Evolutionary conservation across 1,139 yeast genomes (phyloP).

Genomic region (Zygotorulaspora mrakii): DNA sequence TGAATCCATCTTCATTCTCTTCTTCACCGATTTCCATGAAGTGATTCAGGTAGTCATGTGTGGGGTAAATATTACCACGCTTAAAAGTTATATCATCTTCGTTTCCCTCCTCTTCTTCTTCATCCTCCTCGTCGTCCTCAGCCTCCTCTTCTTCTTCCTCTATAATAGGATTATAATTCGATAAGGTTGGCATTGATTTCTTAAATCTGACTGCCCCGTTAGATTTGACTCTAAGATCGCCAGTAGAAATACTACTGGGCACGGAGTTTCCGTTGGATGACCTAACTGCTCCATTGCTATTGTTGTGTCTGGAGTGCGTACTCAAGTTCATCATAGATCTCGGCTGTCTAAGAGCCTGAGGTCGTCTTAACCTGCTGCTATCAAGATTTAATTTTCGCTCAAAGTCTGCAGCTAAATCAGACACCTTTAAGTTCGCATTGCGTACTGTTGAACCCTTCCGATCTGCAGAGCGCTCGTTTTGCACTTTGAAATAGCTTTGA

Average conservation of each 20-base stretch:
- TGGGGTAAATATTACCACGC: not conserved
- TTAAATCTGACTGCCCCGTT: slow-evolving; percentile 26
- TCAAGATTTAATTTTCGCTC: slow-evolving; percentile 15
- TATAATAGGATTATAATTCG: slow-evolving; percentile 18
- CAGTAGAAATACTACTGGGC: slow-evolving; percentile 29
- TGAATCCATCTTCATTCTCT: slow-evolving; percentile 56
- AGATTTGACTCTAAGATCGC: slow-evolving; percentile 23
- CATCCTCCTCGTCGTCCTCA: slow-evolving; percentile 10
- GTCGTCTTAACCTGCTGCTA: slow-evolving; percentile 9
- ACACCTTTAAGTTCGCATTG: slow-evolving; percentile 5
- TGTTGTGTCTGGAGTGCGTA: slow-evolving; percentile 10
- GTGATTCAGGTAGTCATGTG: slow-evolving; percentile 43
- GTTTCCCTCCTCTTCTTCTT: slow-evolving; percentile 18
- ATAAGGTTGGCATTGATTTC: slow-evolving; percentile 31
- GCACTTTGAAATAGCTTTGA: slow-evolving; percentile 20
- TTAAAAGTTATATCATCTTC: slow-evolving; percentile 7
- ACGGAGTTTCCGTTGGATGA: slow-evolving; percentile 14
- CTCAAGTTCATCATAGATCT: slow-evolving; percentile 33
- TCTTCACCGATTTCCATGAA: slow-evolving; percentile 56
- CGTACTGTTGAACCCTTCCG: slow-evolving; percentile 4
- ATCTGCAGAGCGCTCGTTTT: slow-evolving; percentile 5
- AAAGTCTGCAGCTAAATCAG: slow-evolving; percentile 14
- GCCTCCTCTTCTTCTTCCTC: slow-evolving; percentile 15
- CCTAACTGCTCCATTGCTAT: slow-evolving; percentile 1
- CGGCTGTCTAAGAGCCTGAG: slow-evolving; percentile 26